These are phyloP conservation scores for Pseudogymnoascus sp. DNA, from an alignment of 2,329 filamentous ascomycete species.

Conservation along the genomic window DNA sequence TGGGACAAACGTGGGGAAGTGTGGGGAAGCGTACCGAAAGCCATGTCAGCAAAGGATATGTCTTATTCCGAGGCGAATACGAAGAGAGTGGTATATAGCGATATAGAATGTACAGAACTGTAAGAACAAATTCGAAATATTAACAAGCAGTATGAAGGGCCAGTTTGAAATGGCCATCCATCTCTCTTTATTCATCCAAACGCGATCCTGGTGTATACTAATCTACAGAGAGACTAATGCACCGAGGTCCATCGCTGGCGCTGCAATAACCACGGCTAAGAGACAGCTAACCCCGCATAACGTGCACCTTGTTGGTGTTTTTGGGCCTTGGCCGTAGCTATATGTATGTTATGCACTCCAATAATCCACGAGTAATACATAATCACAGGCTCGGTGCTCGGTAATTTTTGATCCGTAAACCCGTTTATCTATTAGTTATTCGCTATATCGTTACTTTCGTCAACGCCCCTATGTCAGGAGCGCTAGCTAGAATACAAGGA, in stretches of 20 bases:
- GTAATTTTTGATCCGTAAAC: not conserved
- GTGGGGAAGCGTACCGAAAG: not conserved
- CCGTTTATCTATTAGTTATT: not conserved
- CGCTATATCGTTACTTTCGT: conserved; percentile 4
- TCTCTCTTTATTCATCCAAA: not conserved
- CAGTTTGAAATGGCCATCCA: not conserved
- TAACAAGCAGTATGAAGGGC: not conserved
- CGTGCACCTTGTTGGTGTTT: not conserved
- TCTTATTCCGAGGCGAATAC: not conserved
- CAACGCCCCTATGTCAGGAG: not conserved
- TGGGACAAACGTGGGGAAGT: conserved; percentile 4
- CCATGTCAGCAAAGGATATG: not conserved
- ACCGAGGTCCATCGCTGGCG: not conserved
- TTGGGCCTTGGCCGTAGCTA: not conserved
- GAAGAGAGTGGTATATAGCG: not conserved
- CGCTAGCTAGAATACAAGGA: conserved; percentile 4
- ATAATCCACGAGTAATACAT: not conserved
- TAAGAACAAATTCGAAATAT: not conserved
- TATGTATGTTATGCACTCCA: not conserved
- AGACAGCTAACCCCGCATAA: not conserved
- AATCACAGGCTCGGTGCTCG: not conserved
- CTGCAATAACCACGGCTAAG: not conserved
- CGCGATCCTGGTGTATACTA: not conserved
- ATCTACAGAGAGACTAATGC: not conserved
- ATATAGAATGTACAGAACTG: not conserved